Conservation (phyloP, 441 rosid genomes). For the Populus hybrid region DNA sequence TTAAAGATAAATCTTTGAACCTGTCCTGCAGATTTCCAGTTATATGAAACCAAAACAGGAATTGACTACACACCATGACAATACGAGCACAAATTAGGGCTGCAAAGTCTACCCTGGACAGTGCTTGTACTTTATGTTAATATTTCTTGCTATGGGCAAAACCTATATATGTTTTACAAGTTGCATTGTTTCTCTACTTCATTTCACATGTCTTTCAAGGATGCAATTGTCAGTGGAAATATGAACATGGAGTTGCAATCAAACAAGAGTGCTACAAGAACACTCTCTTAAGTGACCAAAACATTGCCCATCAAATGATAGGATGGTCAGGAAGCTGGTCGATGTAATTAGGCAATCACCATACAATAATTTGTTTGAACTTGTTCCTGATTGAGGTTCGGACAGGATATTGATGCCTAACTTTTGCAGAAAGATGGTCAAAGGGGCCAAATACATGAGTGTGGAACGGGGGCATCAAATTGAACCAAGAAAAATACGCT, state of each 20-base stretch:
- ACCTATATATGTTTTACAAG: too few species aligned
- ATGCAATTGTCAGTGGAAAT: background rate
- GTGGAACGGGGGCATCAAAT: background rate
- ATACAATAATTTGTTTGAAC: background rate
- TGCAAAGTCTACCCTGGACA: background rate
- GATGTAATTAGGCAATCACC: conserved; percentile 4
- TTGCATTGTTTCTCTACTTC: background rate
- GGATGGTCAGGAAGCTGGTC: background rate
- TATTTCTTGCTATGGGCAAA: too few species aligned
- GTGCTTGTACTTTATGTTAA: background rate
- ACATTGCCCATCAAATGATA: background rate
- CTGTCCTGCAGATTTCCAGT: conserved; percentile 3
- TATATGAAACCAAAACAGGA: conserved; percentile 1
- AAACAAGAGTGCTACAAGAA: background rate
- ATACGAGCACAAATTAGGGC: conserved; percentile 11
- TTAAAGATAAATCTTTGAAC: background rate
- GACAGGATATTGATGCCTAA: background rate
- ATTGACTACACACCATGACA: conserved; percentile 22
- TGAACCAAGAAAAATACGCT: background rate
- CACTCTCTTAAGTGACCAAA: background rate
- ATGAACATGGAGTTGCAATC: background rate
- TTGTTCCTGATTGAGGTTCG: conserved; percentile 12
- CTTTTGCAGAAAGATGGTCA: background rate
- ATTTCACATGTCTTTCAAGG: background rate
- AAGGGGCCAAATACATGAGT: background rate